Conservation (phyloP, 345 rosid species). For the Theobroma cacao region DNA sequence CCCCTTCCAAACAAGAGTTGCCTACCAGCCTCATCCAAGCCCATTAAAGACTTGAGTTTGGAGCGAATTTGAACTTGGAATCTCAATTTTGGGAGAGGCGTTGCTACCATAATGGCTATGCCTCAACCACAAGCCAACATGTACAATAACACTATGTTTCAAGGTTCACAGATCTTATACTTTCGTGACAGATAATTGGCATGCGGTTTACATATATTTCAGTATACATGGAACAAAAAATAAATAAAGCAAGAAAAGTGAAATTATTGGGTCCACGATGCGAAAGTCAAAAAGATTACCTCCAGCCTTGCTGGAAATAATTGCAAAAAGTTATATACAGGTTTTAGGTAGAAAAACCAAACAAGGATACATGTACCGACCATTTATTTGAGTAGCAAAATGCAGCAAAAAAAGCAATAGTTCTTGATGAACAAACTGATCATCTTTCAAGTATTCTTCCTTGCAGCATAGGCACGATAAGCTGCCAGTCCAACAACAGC, state of each 20-base stretch:
- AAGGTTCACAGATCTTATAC: not conserved
- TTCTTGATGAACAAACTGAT: not conserved
- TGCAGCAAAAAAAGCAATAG: constrained; percentile 10
- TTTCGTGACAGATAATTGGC: not conserved
- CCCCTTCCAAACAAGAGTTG: not conserved
- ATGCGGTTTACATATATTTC: not conserved
- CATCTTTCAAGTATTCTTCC: constrained; percentile 43
- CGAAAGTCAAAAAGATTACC: not conserved
- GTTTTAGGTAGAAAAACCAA: constrained; percentile 6
- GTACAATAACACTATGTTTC: not conserved
- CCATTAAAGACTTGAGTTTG: not conserved
- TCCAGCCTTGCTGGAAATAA: constrained; percentile 2
- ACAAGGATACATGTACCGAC: constrained; percentile 1
- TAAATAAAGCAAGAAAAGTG: not conserved
- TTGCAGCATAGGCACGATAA: constrained; percentile 59
- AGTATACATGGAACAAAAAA: not conserved
- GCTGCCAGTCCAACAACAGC: constrained; percentile 60
- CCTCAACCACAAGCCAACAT: not conserved
- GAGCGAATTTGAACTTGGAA: not conserved
- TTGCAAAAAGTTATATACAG: not conserved
- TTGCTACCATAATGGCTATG: not conserved
- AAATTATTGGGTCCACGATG: not conserved
- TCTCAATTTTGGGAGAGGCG: not conserved
- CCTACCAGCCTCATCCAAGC: not conserved
- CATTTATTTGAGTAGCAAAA: constrained; percentile 8